These are phyloP conservation scores for Moesziomyces sp. DNA, from an alignment of 1,284 basidiomycete genomes.

Conservation along the genomic window DNA sequence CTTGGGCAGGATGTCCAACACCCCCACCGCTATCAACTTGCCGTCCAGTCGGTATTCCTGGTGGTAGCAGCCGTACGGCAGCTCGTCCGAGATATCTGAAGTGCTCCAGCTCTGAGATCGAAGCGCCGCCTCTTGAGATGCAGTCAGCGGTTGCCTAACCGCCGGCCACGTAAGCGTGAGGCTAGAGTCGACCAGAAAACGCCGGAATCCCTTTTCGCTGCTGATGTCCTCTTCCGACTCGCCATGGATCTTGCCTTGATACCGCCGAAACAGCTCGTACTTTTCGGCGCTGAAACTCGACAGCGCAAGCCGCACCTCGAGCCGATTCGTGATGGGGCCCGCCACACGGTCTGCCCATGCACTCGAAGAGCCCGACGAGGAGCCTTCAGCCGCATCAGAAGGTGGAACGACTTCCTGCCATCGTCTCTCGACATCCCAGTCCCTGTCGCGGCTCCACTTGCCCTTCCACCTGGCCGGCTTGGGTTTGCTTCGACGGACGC, in stretches of 20 bases:
- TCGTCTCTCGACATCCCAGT: slow-evolving; percentile 38
- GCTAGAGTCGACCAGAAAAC: slow-evolving; percentile 57
- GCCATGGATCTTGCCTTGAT: slow-evolving; percentile 58
- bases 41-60: slow-evolving; percentile 73
- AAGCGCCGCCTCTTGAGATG: slow-evolving; percentile 4
- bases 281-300: slow-evolving; percentile 54
- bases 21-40: slow-evolving; percentile 83
- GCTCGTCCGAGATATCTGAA: slow-evolving; percentile 4
- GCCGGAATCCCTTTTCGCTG: slow-evolving; percentile 46
- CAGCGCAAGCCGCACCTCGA: slow-evolving; percentile 27
- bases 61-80: slow-evolving; percentile 60
- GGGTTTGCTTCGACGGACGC: slow-evolving; percentile 13
- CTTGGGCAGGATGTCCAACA: slow-evolving; percentile 87
- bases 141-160: slow-evolving; percentile 10
- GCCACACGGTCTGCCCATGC: slow-evolving; percentile 35
- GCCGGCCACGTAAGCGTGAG: slow-evolving; percentile 29
- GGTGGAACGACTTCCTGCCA: slow-evolving; percentile 26
- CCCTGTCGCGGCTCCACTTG: slow-evolving; percentile 35
- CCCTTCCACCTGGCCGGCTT: slow-evolving; percentile 58
- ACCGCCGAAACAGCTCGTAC: slow-evolving; percentile 59
- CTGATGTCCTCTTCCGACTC: slow-evolving; percentile 53
- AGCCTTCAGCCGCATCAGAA: neutral
- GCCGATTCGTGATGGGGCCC: slow-evolving; percentile 32
- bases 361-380: slow-evolving; percentile 7
- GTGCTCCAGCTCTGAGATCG: slow-evolving; percentile 19